phyloP scores from a whole-genome alignment of 164 flowering plant species.

The Cinnamomum micranthum region DNA sequence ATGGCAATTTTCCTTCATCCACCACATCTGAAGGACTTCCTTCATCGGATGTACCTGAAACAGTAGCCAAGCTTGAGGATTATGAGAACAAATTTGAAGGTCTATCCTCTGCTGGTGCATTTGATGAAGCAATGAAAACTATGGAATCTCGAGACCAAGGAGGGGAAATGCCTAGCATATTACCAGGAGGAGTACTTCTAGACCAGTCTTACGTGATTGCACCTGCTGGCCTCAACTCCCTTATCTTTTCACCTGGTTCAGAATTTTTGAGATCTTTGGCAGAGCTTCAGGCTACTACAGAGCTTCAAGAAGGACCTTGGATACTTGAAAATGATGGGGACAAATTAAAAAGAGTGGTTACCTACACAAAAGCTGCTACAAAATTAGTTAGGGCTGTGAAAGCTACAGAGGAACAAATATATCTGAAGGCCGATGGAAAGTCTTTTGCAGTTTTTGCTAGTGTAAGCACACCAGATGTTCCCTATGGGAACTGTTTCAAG shows the following conservation, averaged over 20 bases:
- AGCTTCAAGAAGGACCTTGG: conserved; percentile 68
- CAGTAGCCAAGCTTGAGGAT: conserved; percentile 27
- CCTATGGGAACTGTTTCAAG: conserved; percentile 71
- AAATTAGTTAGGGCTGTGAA: conserved; percentile 73
- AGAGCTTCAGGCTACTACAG: conserved; percentile 73
- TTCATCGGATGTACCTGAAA: conserved; percentile 36
- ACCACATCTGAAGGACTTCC: conserved; percentile 20
- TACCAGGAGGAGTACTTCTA: conserved; percentile 73
- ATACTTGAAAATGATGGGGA: conserved; percentile 56
- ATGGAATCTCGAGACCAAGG: conserved; percentile 58
- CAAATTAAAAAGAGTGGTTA: conserved; percentile 56
- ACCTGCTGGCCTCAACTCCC: conserved; percentile 61
- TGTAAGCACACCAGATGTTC: conserved; percentile 89
- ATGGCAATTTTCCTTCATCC: conserved; percentile 21
- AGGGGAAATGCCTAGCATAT: conserved; percentile 55
- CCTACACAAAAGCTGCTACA: conserved; percentile 63
- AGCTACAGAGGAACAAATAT: conserved; percentile 82
- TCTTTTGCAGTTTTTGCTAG: conserved; percentile 56
- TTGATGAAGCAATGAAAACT: conserved; percentile 58
- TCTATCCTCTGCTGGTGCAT: conserved; percentile 35
- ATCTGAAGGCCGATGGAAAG: conserved; percentile 82
- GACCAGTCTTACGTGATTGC: conserved; percentile 63
- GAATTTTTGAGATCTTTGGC: conserved; percentile 43
- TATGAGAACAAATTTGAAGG: conserved; percentile 41
- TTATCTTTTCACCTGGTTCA: conserved; percentile 72